phyloP scores from a whole-genome alignment of 305 asterid species.

The Solanum hybrid region DNA sequence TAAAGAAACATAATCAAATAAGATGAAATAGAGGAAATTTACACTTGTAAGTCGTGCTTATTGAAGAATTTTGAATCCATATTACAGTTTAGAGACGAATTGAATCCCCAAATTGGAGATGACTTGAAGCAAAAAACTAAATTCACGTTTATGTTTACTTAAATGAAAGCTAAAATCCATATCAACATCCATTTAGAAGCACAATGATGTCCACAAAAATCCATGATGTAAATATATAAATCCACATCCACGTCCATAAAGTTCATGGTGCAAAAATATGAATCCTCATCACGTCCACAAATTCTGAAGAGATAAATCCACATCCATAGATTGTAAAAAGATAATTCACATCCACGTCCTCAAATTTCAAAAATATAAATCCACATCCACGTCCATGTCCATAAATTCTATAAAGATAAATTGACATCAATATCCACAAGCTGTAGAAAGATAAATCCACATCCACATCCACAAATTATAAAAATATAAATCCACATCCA shows the following conservation, averaged over 20 bases:
- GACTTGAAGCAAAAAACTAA: not conserved
- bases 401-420: not conserved
- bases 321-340: not conserved
- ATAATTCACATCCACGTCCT: not conserved
- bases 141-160: not conserved
- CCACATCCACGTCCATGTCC: not conserved
- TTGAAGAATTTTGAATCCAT: not conserved
- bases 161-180: not conserved
- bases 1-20: not conserved
- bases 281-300: too few relatives aligned
- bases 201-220: not conserved
- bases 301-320: too few relatives aligned
- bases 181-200: not conserved
- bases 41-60: not conserved
- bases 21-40: not conserved
- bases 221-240: too few relatives aligned
- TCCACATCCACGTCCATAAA: not conserved
- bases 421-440: not conserved
- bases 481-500: too few relatives aligned
- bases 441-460: too few relatives aligned
- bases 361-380: too few relatives aligned
- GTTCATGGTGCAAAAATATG: too few relatives aligned
- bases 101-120: not conserved
- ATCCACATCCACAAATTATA: not conserved
- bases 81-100: not conserved